A percentile compares a stretch with the other conserved stretches of the same genome.
These are phyloP conservation scores for Aspergillus fischeri DNA, from an alignment of 2,329 filamentous ascomycete genomes.

Conservation along the genomic window DNA sequence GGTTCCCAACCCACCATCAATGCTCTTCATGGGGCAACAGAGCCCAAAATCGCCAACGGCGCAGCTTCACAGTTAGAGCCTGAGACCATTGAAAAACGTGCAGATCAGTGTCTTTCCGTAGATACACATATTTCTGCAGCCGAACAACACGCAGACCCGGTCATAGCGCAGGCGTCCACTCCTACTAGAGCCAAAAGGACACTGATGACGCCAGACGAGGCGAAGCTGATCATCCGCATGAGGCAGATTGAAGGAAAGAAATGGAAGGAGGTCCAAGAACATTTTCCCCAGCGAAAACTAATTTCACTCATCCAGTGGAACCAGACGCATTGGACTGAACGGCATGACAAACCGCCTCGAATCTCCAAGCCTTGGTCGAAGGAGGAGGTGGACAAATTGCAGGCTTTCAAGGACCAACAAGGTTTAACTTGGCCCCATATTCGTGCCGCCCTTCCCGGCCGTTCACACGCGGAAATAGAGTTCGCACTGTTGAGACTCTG, in stretches of 20 bases:
- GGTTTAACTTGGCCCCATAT: constrained; percentile 31
- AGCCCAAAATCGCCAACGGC: constrained; percentile 3
- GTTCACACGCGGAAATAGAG: constrained; percentile 29
- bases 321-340: constrained; percentile 26
- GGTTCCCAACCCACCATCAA: background rate
- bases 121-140: background rate
- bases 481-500: constrained; percentile 32
- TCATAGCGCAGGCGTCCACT: constrained; percentile 9
- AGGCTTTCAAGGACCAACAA: constrained; percentile 20
- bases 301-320: constrained; percentile 24
- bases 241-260: constrained; percentile 23
- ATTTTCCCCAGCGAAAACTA: constrained; percentile 23
- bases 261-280: constrained; percentile 28
- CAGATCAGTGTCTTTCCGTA: background rate
- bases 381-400: constrained; percentile 23
- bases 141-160: background rate
- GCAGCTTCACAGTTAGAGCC: constrained; percentile 5
- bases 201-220: constrained; percentile 29
- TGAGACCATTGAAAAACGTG: background rate
- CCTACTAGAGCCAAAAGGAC: constrained; percentile 17
- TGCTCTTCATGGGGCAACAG: constrained; percentile 9
- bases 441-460: constrained; percentile 23
- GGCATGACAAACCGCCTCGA: constrained; percentile 21
- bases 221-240: constrained; percentile 27
- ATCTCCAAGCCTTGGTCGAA: constrained; percentile 28